A percentile compares a stretch with the other conserved stretches of the same genome.
These are phyloP conservation scores for Malassezia globosa DNA, from an alignment of 1,284 basidiomycete species.

Conservation along the genomic window DNA sequence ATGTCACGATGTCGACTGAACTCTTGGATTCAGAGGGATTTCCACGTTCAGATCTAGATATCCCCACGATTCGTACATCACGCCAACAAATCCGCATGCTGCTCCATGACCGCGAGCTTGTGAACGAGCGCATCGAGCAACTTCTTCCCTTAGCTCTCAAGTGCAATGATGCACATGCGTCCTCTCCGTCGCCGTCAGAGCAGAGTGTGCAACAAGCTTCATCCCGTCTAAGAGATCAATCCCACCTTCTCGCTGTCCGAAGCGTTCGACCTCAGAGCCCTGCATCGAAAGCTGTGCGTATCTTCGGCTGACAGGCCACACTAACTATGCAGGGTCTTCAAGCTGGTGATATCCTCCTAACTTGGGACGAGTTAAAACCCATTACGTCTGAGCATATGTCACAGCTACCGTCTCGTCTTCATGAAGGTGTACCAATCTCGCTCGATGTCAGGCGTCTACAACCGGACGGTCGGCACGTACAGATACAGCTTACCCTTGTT, in stretches of 20 bases:
- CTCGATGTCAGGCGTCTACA: neutral
- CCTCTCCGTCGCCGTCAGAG: too few species aligned
- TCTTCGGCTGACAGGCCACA: too few species aligned
- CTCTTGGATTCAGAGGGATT: constrained; percentile 16
- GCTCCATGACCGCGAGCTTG: constrained; percentile 4
- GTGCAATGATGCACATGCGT: too few species aligned
- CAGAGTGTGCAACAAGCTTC: neutral
- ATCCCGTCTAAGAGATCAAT: neutral
- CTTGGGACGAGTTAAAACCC: neutral
- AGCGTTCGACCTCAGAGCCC: constrained; percentile 8
- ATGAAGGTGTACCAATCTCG: constrained; percentile 3
- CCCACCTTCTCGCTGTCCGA: constrained; percentile 10
- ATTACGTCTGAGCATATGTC: constrained; percentile 2
- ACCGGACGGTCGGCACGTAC: neutral
- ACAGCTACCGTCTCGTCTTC: neutral
- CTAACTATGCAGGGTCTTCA: too few species aligned
- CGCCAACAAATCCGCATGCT: constrained; percentile 8
- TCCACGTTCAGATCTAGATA: constrained; percentile 13
- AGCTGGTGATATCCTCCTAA: constrained; percentile 6
- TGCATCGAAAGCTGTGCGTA: neutral
- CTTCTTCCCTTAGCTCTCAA: neutral
- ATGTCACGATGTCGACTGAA: constrained; percentile 14
- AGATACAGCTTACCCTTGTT: neutral
- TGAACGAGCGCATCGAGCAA: constrained; percentile 2
- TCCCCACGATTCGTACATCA: constrained; percentile 9